These are phyloP conservation scores for Fragaria iinumae DNA, from an alignment of 306 rosid genomes.

Conservation along the genomic window DNA sequence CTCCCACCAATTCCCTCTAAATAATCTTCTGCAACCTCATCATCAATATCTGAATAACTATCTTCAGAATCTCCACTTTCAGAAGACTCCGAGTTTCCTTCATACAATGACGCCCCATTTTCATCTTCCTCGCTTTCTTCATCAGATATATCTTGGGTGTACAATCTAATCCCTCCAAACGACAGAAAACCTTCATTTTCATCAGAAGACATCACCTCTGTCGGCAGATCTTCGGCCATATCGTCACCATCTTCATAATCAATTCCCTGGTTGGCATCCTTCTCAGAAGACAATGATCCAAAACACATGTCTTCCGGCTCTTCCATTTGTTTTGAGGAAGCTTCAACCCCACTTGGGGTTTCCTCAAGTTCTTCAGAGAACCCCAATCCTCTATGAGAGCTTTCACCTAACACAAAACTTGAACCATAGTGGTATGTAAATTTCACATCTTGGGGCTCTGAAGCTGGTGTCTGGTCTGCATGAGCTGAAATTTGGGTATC, in stretches of 20 bases:
- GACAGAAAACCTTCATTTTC: constrained; percentile 84
- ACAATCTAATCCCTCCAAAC: constrained; percentile 76
- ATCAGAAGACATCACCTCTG: constrained; percentile 27
- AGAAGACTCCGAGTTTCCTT: constrained; percentile 41
- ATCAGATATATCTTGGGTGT: constrained; percentile 76
- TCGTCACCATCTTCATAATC: constrained; percentile 38
- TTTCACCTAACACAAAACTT: constrained; percentile 74
- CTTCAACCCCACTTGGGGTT: constrained; percentile 45
- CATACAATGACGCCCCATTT: constrained; percentile 39
- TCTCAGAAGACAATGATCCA: constrained; percentile 43
- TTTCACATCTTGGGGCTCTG: constrained; percentile 37
- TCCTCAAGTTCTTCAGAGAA: constrained; percentile 56
- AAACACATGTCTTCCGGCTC: constrained; percentile 41
- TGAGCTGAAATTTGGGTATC: constrained; percentile 43
- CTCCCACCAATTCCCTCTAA: constrained; percentile 88
- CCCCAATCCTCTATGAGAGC: constrained; percentile 76
- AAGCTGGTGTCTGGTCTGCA: constrained; percentile 53
- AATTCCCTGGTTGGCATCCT: constrained; percentile 40
- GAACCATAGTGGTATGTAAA: constrained; percentile 56
- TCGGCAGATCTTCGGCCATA: constrained; percentile 38
- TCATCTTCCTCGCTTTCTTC: constrained; percentile 51
- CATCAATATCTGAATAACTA: constrained; percentile 78
- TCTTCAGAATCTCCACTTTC: constrained; percentile 62
- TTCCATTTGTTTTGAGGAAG: constrained; percentile 38
- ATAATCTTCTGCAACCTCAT: constrained; percentile 81